Percentiles rank a stretch among this genome's conserved stretches.
phyloP scores from a whole-genome alignment of 305 asterid species.

The Ruellia speciosa region DNA sequence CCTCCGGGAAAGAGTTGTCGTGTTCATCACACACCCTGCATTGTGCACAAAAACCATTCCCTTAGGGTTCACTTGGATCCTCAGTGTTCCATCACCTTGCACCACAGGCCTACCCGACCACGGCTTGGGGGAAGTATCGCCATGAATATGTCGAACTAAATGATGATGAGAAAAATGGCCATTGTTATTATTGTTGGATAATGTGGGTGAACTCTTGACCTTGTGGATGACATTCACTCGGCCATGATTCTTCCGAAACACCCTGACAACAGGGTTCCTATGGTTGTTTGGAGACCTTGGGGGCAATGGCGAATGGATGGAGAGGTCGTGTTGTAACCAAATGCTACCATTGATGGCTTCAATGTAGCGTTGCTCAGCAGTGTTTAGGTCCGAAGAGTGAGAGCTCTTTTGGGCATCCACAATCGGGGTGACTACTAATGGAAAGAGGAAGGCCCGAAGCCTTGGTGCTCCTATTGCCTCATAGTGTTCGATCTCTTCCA shows the following conservation, averaged over 20 bases:
- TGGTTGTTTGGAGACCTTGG: constrained; percentile 53
- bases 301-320: constrained; percentile 44
- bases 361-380: constrained; percentile 48
- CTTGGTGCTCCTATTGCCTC: constrained; percentile 39
- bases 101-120: too few relatives aligned
- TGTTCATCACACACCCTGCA: too few relatives aligned
- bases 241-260: background rate
- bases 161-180: background rate
- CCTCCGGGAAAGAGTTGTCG: too few relatives aligned
- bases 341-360: constrained; percentile 56
- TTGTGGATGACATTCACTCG: constrained; percentile 34
- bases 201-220: constrained; percentile 67
- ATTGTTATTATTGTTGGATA: constrained; percentile 16
- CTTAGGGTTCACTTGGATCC: too few relatives aligned
- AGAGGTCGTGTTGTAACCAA: constrained; percentile 22
- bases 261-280: constrained; percentile 5
- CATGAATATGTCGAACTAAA: background rate
- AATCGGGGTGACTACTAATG: constrained; percentile 28
- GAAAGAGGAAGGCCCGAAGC: constrained; percentile 72
- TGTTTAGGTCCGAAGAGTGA: constrained; percentile 16
- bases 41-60: too few relatives aligned
- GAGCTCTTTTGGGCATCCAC: constrained; percentile 24
- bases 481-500: constrained; percentile 47
- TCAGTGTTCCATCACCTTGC: too few relatives aligned
- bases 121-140: too few relatives aligned